Evolutionary conservation across 495 filamentous ascomycete species (phyloP).

Genomic region (Neurospora sp.): DNA sequence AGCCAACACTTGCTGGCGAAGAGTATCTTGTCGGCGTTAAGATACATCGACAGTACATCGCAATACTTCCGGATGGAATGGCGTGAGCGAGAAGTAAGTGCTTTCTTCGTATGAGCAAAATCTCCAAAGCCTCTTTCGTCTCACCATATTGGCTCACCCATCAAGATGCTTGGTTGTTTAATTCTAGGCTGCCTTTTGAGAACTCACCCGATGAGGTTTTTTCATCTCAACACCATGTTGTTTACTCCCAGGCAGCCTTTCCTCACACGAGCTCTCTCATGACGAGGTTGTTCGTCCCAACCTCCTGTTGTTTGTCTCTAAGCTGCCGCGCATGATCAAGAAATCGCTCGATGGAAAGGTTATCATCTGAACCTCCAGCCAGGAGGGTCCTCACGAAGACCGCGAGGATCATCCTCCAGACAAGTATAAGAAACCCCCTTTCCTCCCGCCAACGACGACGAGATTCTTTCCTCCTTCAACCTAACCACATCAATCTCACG

Average conservation of each 20-base stretch:
- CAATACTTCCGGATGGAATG: no score
- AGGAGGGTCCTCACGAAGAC: background rate
- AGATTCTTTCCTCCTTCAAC: background rate
- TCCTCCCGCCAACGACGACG: background rate
- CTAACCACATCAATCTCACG: background rate
- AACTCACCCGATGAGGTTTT: no score
- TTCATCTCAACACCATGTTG: no score
- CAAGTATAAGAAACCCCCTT: background rate
- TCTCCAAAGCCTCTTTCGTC: no score
- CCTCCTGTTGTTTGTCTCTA: background rate
- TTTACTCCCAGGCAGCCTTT: background rate
- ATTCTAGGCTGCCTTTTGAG: no score
- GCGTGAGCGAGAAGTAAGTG: no score
- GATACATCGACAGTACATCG: no score
- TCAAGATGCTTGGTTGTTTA: no score
- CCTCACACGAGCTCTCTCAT: background rate
- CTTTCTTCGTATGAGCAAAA: no score
- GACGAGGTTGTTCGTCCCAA: background rate
- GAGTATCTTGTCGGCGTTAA: no score
- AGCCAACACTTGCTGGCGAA: no score
- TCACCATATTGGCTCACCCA: no score
- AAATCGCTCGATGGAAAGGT: fast-evolving
- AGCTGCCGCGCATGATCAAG: background rate
- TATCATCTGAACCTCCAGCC: background rate
- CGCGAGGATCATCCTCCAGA: background rate